phyloP scores from a whole-genome alignment of 345 rosid genomes.

The Rubroshorea leprosula region DNA sequence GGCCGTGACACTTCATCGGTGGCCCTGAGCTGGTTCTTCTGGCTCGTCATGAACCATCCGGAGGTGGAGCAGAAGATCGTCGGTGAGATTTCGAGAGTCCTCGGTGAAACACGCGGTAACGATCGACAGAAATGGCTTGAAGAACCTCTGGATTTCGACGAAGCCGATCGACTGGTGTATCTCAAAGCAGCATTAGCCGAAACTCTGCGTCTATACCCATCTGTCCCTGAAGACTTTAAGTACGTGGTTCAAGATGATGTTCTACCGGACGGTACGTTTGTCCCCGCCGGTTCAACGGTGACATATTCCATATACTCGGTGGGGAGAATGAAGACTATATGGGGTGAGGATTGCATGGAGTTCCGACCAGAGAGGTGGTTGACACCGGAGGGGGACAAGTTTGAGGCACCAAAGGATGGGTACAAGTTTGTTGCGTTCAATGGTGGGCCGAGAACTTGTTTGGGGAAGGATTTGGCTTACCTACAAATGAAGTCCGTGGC shows the following conservation, averaged over 20 bases:
- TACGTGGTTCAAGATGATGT: conserved; percentile 65
- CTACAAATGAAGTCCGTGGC: conserved; percentile 88
- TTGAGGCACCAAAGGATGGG: conserved; percentile 69
- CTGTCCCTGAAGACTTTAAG: conserved; percentile 85
- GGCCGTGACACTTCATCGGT: conserved; percentile 94
- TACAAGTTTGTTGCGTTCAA: conserved; percentile 85
- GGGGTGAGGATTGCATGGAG: conserved; percentile 87
- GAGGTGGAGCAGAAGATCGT: conserved; percentile 59
- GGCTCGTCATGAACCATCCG: conserved; percentile 72
- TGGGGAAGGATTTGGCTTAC: conserved; percentile 91
- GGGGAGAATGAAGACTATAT: conserved; percentile 82
- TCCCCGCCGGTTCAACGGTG: conserved; percentile 82
- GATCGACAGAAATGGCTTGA: conserved; percentile 53
- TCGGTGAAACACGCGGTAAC: conserved; percentile 59
- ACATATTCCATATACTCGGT: conserved; percentile 86
- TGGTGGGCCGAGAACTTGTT: conserved; percentile 89
- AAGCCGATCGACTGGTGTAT: conserved; percentile 63
- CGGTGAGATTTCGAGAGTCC: conserved; percentile 53
- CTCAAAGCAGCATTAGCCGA: conserved; percentile 88
- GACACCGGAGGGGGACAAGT: conserved; percentile 43
- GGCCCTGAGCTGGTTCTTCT: conserved; percentile 93
- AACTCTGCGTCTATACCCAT: conserved; percentile 88
- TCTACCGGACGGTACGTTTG: conserved; percentile 67
- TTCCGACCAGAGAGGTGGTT: conserved; percentile 86
- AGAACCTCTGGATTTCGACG: conserved; percentile 73